phyloP scores from a whole-genome alignment of 495 filamentous ascomycete genomes.

The Amorphotheca resinae region DNA sequence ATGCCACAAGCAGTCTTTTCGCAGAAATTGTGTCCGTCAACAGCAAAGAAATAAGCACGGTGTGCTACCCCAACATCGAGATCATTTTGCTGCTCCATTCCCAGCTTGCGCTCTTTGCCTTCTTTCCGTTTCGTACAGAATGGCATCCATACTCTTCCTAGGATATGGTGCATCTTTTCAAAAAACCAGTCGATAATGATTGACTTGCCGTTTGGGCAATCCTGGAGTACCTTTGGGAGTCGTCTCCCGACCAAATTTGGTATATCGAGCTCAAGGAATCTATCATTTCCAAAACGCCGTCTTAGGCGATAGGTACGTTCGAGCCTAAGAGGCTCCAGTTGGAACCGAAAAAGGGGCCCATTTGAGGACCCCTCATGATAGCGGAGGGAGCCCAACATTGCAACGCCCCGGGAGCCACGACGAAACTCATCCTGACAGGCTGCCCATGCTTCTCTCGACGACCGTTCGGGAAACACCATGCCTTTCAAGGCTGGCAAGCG shows the following conservation, averaged over 20 bases:
- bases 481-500: slow-evolving; percentile 5
- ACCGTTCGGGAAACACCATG: slow-evolving; percentile 12
- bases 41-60: slow-evolving; percentile 41
- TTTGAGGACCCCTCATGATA: background rate
- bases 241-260: slow-evolving; percentile 9
- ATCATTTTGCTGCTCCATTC: slow-evolving; percentile 3
- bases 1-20: background rate
- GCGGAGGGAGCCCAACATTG: slow-evolving; percentile 8
- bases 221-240: slow-evolving; percentile 6
- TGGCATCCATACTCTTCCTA: slow-evolving; percentile 13
- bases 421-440: background rate
- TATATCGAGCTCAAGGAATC: slow-evolving; percentile 17
- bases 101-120: slow-evolving; percentile 7
- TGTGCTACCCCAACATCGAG: slow-evolving; percentile 18
- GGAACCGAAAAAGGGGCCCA: slow-evolving; percentile 7
- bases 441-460: slow-evolving; percentile 7
- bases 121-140: slow-evolving; percentile 13
- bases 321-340: slow-evolving; percentile 12
- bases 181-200: slow-evolving; percentile 15
- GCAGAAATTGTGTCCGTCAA: slow-evolving; percentile 26
- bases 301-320: slow-evolving; percentile 13
- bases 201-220: slow-evolving; percentile 1
- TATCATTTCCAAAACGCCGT: slow-evolving; percentile 15
- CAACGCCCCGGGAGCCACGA: slow-evolving; percentile 3
- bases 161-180: slow-evolving; percentile 6